Conservation (phyloP, 2,329 filamentous ascomycete species). For the Fusarium aywerte region DNA sequence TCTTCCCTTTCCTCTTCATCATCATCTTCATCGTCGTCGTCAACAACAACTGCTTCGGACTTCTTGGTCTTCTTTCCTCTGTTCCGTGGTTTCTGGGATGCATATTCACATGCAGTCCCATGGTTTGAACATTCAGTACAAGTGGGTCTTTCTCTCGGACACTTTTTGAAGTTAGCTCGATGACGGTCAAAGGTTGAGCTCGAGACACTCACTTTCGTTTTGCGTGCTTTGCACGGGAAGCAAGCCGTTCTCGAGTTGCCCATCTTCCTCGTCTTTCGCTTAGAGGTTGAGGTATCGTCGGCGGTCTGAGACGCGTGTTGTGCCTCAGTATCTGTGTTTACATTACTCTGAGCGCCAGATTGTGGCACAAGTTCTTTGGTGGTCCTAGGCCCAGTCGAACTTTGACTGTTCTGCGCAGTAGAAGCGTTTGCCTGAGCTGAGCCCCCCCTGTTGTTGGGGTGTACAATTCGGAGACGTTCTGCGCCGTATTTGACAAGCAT, state of each 20-base stretch:
- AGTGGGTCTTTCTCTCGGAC: slow-evolving; percentile 54
- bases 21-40: slow-evolving; percentile 29
- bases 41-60: slow-evolving; percentile 22
- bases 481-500: slow-evolving; percentile 69
- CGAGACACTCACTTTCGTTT: slow-evolving; percentile 51
- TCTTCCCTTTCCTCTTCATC: slow-evolving; percentile 26
- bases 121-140: slow-evolving; percentile 53
- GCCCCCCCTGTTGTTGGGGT: slow-evolving; percentile 56
- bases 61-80: slow-evolving; percentile 34
- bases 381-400: slow-evolving; percentile 45
- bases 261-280: slow-evolving; percentile 35
- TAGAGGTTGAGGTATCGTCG: slow-evolving; percentile 4
- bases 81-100: slow-evolving; percentile 48
- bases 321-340: slow-evolving; percentile 19
- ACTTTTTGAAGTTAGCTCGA: slow-evolving; percentile 46
- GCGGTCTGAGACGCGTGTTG: background rate
- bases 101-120: slow-evolving; percentile 54
- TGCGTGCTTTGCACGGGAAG: slow-evolving; percentile 52
- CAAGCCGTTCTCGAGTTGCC: slow-evolving; percentile 52
- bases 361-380: slow-evolving; percentile 49
- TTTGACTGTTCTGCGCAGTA: slow-evolving; percentile 41
- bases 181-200: background rate
- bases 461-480: slow-evolving; percentile 66
- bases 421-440: slow-evolving; percentile 45
- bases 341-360: slow-evolving; percentile 27